Evolutionary conservation across 257 asterid species (phyloP).

Genomic region (Nicotiana tabacum): DNA sequence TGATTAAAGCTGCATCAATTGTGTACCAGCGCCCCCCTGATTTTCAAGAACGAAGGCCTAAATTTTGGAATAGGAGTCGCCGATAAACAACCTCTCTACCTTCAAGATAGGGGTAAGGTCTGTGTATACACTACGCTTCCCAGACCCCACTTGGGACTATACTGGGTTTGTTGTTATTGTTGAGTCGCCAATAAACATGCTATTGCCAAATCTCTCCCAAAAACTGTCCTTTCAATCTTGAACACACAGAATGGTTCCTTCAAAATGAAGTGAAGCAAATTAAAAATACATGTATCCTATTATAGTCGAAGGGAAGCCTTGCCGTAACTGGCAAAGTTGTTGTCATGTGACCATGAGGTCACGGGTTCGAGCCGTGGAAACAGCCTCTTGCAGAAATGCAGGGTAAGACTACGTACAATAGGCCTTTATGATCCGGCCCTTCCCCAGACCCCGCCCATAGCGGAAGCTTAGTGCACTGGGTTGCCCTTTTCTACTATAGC

Average conservation of each 20-base stretch:
- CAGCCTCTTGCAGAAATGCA: too few relatives aligned
- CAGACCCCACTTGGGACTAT: too few relatives aligned
- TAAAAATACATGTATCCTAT: background rate
- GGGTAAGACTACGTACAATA: too few relatives aligned
- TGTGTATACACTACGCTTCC: too few relatives aligned
- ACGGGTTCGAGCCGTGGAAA: too few relatives aligned
- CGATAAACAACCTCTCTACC: conserved; percentile 6
- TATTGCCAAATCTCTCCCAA: background rate
- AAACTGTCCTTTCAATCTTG: background rate
- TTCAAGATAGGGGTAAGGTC: too few relatives aligned
- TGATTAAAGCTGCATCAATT: conserved; percentile 56
- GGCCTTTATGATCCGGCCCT: too few relatives aligned
- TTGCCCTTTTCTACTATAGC: background rate
- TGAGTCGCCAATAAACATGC: conserved; percentile 1
- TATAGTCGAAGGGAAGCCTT: background rate
- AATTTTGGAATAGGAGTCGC: conserved; percentile 53
- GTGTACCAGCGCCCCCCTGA: conserved; percentile 53
- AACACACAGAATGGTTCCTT: background rate
- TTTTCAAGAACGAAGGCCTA: conserved; percentile 55
- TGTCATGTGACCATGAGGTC: too few relatives aligned
- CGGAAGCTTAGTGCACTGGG: too few relatives aligned
- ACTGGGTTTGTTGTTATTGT: too few relatives aligned
- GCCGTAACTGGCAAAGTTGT: too few relatives aligned
- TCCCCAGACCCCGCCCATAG: too few relatives aligned
- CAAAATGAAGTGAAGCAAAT: background rate